Conservation (phyloP, 2,329 filamentous ascomycete genomes). For the Tolypocladium tundrense region DNA sequence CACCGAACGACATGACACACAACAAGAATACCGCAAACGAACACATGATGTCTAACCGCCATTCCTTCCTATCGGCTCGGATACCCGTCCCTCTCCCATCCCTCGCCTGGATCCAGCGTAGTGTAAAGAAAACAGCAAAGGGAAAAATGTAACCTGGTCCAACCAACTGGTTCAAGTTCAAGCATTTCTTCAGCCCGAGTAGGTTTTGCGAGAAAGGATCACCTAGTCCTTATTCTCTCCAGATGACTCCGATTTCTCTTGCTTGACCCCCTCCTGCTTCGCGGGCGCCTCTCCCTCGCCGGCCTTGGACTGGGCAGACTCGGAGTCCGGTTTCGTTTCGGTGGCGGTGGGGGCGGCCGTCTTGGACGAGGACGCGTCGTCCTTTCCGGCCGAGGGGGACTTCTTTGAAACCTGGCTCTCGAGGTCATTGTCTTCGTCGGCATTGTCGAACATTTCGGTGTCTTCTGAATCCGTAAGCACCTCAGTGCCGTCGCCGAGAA, state of each 20-base stretch:
- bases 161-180: not conserved
- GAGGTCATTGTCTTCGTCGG: constrained; percentile 76
- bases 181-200: constrained; percentile 4
- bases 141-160: not conserved
- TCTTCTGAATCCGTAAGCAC: constrained; percentile 82
- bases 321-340: constrained; percentile 7
- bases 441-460: constrained; percentile 85
- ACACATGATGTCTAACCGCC: constrained; percentile 10
- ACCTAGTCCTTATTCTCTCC: constrained; percentile 28
- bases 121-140: constrained; percentile 1
- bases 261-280: constrained; percentile 13
- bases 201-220: constrained; percentile 11
- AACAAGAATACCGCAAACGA: constrained; percentile 7
- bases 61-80: constrained; percentile 1
- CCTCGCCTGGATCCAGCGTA: constrained; percentile 1
- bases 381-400: constrained; percentile 14
- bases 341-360: constrained; percentile 4
- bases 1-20: constrained; percentile 6
- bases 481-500: constrained; percentile 91
- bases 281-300: not conserved
- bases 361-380: not conserved
- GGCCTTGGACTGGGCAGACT: constrained; percentile 6
- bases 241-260: constrained; percentile 12
- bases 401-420: constrained; percentile 70
- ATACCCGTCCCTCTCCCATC: not conserved